Conservation (phyloP, 306 rosid species). For the Sindora glabra region DNA sequence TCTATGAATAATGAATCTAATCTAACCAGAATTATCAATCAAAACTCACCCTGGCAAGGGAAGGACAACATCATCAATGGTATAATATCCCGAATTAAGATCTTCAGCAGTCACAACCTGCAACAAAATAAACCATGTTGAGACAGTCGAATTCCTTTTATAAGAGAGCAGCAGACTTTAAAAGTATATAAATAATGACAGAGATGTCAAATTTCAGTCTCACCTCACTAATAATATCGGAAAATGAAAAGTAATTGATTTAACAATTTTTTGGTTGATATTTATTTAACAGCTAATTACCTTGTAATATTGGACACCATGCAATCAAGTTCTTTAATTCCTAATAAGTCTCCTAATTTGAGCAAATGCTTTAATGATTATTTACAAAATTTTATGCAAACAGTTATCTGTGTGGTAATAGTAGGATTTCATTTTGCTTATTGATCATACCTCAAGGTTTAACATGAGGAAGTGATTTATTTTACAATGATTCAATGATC, state of each 20-base stretch:
- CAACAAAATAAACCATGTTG: slow-evolving; percentile 9
- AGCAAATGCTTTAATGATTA: background rate
- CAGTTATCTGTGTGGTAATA: background rate
- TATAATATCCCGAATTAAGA: slow-evolving; percentile 45
- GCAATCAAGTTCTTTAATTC: background rate
- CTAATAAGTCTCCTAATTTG: background rate
- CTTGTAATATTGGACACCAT: background rate
- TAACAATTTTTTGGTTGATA: background rate
- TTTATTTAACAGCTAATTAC: background rate
- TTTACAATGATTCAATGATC: no score
- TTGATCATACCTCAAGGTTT: background rate
- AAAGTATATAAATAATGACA: no score
- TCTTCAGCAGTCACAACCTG: slow-evolving; percentile 76
- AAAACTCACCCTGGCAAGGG: slow-evolving; percentile 90
- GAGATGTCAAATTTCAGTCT: no score
- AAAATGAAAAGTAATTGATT: background rate
- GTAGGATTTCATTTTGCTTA: no score
- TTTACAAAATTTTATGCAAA: background rate
- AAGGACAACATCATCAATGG: slow-evolving; percentile 77
- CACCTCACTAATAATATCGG: background rate
- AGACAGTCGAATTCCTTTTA: background rate
- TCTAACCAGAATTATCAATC: slow-evolving; percentile 3
- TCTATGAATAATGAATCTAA: background rate
- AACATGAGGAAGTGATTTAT: no score
- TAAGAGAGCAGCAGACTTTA: no score